Percentiles rank a stretch among this genome's conserved stretches.
Evolutionary conservation across 1,284 basidiomycete species (phyloP).

Genomic region (Tausonia pullulans): DNA sequence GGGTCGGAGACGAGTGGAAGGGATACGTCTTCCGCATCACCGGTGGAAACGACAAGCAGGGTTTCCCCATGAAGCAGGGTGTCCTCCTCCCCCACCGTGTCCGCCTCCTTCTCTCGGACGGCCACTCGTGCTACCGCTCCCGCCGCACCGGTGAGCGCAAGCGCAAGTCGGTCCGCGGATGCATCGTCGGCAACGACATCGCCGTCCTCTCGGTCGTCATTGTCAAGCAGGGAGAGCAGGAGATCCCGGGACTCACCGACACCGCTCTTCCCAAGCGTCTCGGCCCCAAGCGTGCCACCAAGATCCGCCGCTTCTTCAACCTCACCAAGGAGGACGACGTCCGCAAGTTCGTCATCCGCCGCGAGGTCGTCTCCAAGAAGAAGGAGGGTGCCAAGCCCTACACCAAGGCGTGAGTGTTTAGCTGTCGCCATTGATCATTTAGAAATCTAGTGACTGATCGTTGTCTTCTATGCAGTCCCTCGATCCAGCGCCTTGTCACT

Average conservation of each 20-base stretch:
- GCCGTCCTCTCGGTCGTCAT: slow-evolving; percentile 88
- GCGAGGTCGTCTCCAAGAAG: slow-evolving; percentile 79
- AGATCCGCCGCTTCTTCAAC: slow-evolving; percentile 98
- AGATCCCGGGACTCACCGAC: slow-evolving; percentile 89
- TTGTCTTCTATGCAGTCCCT: slow-evolving; percentile 38
- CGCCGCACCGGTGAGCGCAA: slow-evolving; percentile 92
- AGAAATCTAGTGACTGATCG: slow-evolving; percentile 24
- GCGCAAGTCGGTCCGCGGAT: slow-evolving; percentile 96
- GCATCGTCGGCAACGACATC: slow-evolving; percentile 94
- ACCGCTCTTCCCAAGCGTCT: slow-evolving; percentile 87
- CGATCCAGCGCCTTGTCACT: slow-evolving; percentile 86
- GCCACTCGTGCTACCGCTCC: slow-evolving; percentile 93
- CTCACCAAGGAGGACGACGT: slow-evolving; percentile 96
- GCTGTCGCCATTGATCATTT: slow-evolving; percentile 16
- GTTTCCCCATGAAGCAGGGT: slow-evolving; percentile 99
- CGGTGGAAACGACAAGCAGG: slow-evolving; percentile 92
- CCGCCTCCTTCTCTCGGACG: slow-evolving; percentile 82
- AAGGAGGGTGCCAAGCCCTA: slow-evolving; percentile 90
- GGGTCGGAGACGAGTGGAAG: slow-evolving; percentile 91
- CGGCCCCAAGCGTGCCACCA: slow-evolving; percentile 87
- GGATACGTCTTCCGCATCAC: slow-evolving; percentile 96
- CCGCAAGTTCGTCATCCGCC: slow-evolving; percentile 87
- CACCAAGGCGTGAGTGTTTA: slow-evolving; percentile 78
- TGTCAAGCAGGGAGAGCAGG: slow-evolving; percentile 91
- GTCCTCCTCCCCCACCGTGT: slow-evolving; percentile 92